Evolutionary conservation across 495 filamentous ascomycete genomes (phyloP), one percentile per base, ranked within the genome.

Genomic region (Xylaria cubensis): DNA sequence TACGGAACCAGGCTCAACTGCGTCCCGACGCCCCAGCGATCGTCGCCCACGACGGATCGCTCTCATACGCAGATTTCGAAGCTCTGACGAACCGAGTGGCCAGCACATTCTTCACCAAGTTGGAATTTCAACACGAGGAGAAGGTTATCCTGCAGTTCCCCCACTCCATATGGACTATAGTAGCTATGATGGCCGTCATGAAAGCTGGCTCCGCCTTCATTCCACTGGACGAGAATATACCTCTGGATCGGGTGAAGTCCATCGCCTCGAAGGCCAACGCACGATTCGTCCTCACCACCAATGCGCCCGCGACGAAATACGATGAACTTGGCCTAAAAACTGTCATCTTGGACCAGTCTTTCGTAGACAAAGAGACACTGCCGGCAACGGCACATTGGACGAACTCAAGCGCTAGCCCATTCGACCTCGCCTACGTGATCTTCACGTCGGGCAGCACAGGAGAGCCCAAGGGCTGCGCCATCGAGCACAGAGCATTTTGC

Each of bases 181-280:
- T 84, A 19, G 73, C 81, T 7, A 76, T 82, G 12, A 50, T 86
- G 19, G 84, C 77, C 5, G 71, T 84, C 17, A 58, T 85, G 41
- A 80, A 79, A 21, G 77, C 84, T 13, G 84, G 84, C 36, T 80
- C 73, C 12, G 79, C 69, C 36, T 76, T 76, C 70, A 87, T 88
- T 26, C 84, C 85, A 17, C 77, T 89, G 17, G 87, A 89, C 55
- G 85, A 64, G n/a, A 64, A 88, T 12, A 80, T 82, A 26, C 62
- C 63, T 32, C 24, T 48, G n/a, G 42, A 50, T 34, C 42, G 63
- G 24, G 44, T 48, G 17, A 50, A 65, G 9, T 48, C 63, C 44
- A 65, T 65, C 15, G 44, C 44, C 41, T 48, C 24, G 17, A 65
- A 51, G 63, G 13, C 44, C 44, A 32, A 48, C 13, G 42, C 63